Evolutionary conservation across 768 basidiomycete genomes (phyloP).

Genomic region (Rhizopogon vulgaris): DNA sequence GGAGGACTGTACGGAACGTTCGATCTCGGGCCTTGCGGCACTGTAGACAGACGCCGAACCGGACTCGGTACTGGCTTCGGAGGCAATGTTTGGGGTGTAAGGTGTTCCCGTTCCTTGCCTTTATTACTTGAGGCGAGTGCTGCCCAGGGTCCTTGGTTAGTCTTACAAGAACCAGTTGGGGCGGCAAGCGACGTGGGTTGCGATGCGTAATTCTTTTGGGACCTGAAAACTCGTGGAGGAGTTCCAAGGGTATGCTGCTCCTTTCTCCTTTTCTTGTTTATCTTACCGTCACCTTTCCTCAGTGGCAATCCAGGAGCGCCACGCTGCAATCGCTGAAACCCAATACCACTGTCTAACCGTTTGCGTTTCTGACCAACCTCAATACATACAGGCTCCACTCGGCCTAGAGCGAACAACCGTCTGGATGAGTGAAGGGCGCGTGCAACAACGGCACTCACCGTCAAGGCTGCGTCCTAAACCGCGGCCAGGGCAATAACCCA

Average conservation of each 20-base stretch:
- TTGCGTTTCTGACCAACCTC: slow-evolving; percentile 6
- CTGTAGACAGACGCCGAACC: not conserved
- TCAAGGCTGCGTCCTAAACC: slow-evolving; percentile 9
- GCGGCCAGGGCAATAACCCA: slow-evolving; percentile 10
- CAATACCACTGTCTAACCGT: slow-evolving; percentile 9
- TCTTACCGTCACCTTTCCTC: not conserved
- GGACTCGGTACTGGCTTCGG: not conserved
- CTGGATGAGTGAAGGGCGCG: slow-evolving; percentile 5
- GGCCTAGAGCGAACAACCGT: slow-evolving; percentile 2
- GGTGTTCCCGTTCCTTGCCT: slow-evolving; percentile 1
- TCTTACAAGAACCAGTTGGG: not conserved
- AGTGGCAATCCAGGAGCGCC: not conserved
- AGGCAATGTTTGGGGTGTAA: not conserved
- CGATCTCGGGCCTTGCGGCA: not conserved
- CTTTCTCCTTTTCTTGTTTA: slow-evolving; percentile 6
- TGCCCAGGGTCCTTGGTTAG: not conserved
- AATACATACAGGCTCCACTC: slow-evolving; percentile 10
- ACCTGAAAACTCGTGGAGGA: not conserved
- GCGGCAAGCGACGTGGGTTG: not conserved
- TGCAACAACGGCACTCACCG: slow-evolving; percentile 5
- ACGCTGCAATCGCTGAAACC: slow-evolving; percentile 5
- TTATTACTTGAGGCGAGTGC: not conserved
- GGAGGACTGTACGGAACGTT: not conserved
- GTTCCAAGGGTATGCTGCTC: not conserved
- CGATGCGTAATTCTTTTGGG: not conserved